Evolutionary conservation across 139 green algal genomes (phyloP).

Genomic region (Deuterostichococcus epilithicus): DNA sequence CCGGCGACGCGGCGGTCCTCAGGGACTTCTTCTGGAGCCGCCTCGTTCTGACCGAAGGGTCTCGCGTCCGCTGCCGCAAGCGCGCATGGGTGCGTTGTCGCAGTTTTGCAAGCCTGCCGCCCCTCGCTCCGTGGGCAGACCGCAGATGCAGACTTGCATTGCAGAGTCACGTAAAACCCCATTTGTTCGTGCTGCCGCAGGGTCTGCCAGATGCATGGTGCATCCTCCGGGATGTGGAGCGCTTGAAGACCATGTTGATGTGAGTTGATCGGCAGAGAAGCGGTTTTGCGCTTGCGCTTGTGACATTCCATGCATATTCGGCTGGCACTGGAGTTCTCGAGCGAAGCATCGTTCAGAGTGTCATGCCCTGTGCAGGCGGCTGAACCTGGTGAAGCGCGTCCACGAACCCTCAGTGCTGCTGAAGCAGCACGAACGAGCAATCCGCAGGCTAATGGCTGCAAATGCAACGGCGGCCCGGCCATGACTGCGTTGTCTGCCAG

Average conservation of each 20-base stretch:
- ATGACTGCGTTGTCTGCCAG: too few species aligned
- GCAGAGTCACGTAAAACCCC: too few species aligned
- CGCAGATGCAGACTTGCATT: too few species aligned
- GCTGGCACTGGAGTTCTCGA: too few species aligned
- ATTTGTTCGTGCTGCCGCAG: neutral
- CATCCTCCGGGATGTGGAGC: neutral
- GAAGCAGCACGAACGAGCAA: neutral
- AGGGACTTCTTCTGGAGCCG: constrained; percentile 26
- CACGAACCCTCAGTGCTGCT: neutral
- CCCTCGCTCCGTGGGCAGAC: too few species aligned
- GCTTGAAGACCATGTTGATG: neutral
- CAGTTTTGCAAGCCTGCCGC: too few species aligned
- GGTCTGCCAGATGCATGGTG: neutral
- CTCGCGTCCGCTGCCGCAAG: constrained; percentile 25
- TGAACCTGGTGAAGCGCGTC: neutral
- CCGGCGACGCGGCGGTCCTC: constrained; percentile 5
- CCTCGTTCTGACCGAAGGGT: constrained; percentile 34
- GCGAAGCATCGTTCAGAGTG: too few species aligned
- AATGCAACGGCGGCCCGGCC: neutral
- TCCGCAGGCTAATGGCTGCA: neutral
- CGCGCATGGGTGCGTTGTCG: neutral
- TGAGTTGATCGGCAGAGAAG: too few species aligned
- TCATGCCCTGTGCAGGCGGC: neutral
- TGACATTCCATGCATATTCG: neutral
- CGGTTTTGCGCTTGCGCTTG: too few species aligned